phyloP scores from a whole-genome alignment of 306 rosid species.

The Lotus japonicus region DNA sequence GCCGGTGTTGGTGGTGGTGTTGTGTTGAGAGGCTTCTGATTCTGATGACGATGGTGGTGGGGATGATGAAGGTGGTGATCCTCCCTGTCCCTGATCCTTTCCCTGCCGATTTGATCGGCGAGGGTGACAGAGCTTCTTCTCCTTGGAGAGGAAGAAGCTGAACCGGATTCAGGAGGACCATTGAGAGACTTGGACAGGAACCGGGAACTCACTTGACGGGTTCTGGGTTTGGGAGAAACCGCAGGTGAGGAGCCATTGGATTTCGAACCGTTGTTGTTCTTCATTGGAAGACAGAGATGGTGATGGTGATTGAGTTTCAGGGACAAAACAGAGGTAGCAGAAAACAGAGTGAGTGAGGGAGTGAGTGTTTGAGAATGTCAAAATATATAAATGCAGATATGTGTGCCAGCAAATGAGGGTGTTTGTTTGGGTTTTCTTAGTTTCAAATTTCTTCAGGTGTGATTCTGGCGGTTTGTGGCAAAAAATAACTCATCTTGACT shows the following conservation, averaged over 20 bases:
- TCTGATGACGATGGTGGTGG: neutral
- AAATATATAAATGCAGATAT: no score
- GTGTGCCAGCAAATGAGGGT: no score
- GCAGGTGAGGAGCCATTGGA: slow-evolving; percentile 11
- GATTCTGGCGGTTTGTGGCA: no score
- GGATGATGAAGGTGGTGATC: neutral
- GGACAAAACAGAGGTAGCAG: neutral
- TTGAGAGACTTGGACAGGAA: slow-evolving; percentile 25
- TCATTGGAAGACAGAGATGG: neutral
- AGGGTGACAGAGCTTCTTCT: slow-evolving; percentile 32
- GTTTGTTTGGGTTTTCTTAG: no score
- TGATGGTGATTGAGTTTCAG: no score
- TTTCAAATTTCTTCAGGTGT: no score
- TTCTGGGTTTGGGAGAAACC: slow-evolving; percentile 37
- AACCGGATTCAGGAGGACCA: slow-evolving; percentile 20
- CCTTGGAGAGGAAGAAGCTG: slow-evolving; percentile 2
- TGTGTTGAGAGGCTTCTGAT: neutral
- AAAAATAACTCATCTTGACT: no score
- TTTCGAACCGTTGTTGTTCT: slow-evolving; percentile 17
- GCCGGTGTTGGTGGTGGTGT: neutral
- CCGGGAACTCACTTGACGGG: slow-evolving; percentile 58
- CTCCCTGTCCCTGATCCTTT: slow-evolving; percentile 32
- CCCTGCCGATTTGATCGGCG: slow-evolving; percentile 47
- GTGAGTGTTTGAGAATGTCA: no score
- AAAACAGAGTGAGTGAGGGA: neutral